A percentile compares a stretch with the other conserved stretches of the same genome.
Conservation (phyloP, 257 asterid genomes). For the Solanum virginianum region DNA sequence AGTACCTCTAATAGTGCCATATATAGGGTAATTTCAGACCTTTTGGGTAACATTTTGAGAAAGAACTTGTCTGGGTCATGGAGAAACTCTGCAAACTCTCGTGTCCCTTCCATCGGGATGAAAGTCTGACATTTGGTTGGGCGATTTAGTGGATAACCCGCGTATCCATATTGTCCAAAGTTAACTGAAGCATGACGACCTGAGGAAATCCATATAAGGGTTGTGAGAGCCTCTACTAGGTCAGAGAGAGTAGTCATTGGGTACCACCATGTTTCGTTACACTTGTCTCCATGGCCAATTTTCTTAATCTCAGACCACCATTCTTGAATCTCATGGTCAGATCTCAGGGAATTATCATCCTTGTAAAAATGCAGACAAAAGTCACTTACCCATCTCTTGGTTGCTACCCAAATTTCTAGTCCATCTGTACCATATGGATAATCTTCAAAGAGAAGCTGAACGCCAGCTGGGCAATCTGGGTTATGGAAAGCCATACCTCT, state of each 20-base stretch:
- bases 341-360: conserved; percentile 18
- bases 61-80: conserved; percentile 25
- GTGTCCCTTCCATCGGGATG: conserved; percentile 37
- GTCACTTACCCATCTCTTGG: conserved; percentile 32
- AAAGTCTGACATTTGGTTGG: conserved; percentile 21
- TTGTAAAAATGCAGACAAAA: conserved; percentile 24
- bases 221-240: conserved; percentile 28
- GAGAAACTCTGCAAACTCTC: conserved; percentile 39
- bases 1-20: conserved; percentile 30
- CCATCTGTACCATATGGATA: conserved; percentile 45
- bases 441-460: conserved; percentile 35
- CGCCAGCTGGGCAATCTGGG: conserved; percentile 19
- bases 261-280: conserved; percentile 31
- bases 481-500: conserved; percentile 30
- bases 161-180: conserved; percentile 30
- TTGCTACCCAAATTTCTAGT: conserved; percentile 38
- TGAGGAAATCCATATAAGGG: conserved; percentile 31
- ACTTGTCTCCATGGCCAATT: conserved; percentile 37
- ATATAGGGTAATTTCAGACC: conserved; percentile 23
- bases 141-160: conserved; percentile 35
- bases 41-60: conserved; percentile 26
- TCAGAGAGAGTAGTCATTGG: conserved; percentile 21
- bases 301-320: conserved; percentile 44
- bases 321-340: conserved; percentile 28
- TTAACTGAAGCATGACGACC: conserved; percentile 33